These are phyloP conservation scores for Vitis hybrid DNA, from an alignment of 177 flowering plant species.

Conservation along the genomic window DNA sequence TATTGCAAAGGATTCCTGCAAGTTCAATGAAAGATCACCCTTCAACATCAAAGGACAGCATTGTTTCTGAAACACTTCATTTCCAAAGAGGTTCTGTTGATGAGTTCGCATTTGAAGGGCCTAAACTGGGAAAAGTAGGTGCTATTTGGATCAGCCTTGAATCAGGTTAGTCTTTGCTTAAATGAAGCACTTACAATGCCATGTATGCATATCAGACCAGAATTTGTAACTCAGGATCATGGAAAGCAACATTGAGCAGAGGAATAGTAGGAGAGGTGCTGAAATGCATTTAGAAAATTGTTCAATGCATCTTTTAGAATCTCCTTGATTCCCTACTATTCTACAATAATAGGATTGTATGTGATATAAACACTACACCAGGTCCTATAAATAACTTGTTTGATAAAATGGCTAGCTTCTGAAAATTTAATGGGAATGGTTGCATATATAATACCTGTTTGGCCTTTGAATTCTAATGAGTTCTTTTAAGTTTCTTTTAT, in stretches of 20 bases:
- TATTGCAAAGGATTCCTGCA: conserved; percentile 67
- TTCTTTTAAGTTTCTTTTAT: conserved; percentile 2
- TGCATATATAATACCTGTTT: not conserved
- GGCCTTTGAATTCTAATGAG: not conserved
- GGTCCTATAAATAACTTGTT: not conserved
- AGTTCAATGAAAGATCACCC: conserved; percentile 17
- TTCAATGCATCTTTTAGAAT: too few relatives aligned
- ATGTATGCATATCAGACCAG: not conserved
- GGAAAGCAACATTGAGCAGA: too few relatives aligned
- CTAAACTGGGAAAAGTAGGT: conserved; percentile 50
- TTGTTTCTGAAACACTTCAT: conserved; percentile 23
- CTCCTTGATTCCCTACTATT: not conserved
- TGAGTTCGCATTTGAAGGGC: conserved; percentile 67
- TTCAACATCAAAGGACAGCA: conserved; percentile 17
- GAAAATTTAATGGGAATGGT: too few relatives aligned
- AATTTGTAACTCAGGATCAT: not conserved
- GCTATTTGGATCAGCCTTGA: conserved; percentile 85
- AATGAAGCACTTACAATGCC: not conserved
- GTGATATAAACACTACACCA: not conserved
- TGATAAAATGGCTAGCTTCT: too few relatives aligned
- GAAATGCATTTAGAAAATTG: not conserved
- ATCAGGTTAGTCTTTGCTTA: conserved; percentile 54
- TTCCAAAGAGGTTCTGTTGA: conserved; percentile 77
- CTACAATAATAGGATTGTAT: not conserved
- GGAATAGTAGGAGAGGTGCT: not conserved